phyloP scores from a whole-genome alignment of 805 yeast species.

The Candida methanosorbosa region DNA sequence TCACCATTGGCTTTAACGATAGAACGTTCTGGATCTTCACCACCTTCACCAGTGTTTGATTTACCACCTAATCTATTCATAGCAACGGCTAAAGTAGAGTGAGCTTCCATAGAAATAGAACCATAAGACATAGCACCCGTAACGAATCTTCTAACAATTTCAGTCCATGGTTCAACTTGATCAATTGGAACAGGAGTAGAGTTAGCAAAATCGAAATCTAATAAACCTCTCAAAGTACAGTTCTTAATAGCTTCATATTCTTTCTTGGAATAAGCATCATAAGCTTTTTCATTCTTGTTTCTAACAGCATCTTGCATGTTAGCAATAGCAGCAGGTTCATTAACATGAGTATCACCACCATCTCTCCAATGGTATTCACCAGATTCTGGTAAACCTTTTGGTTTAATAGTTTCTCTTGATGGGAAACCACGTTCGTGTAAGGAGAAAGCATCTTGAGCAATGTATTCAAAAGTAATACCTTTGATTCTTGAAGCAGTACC shows the following conservation, averaged over 20 bases:
- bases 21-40: slow-evolving; percentile 93
- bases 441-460: slow-evolving; percentile 94
- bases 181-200: slow-evolving; percentile 81
- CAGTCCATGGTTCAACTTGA: slow-evolving; percentile 99
- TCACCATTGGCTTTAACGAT: slow-evolving; percentile 78
- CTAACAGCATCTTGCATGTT: slow-evolving; percentile 97
- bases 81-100: slow-evolving; percentile 94
- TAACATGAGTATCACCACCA: slow-evolving; percentile 94
- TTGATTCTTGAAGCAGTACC: slow-evolving; percentile 96
- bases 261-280: slow-evolving; percentile 79
- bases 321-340: slow-evolving; percentile 93
- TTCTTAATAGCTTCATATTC: slow-evolving; percentile 87
- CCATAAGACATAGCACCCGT: slow-evolving; percentile 99
- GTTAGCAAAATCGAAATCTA: slow-evolving; percentile 77
- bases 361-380: slow-evolving; percentile 99
- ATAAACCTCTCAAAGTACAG: slow-evolving; percentile 89
- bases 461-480: slow-evolving; percentile 91
- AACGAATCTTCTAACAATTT: slow-evolving; percentile 91
- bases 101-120: slow-evolving; percentile 97
- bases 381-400: slow-evolving; percentile 76
- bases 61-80: slow-evolving; percentile 98
- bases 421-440: slow-evolving; percentile 93
- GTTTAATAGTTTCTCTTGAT: slow-evolving; percentile 57
- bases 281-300: slow-evolving; percentile 90
- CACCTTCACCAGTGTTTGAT: slow-evolving; percentile 99